Base-by-base conservation (phyloP, 495 filamentous ascomycete genomes). In the Aspergillus biplanus region DNA sequence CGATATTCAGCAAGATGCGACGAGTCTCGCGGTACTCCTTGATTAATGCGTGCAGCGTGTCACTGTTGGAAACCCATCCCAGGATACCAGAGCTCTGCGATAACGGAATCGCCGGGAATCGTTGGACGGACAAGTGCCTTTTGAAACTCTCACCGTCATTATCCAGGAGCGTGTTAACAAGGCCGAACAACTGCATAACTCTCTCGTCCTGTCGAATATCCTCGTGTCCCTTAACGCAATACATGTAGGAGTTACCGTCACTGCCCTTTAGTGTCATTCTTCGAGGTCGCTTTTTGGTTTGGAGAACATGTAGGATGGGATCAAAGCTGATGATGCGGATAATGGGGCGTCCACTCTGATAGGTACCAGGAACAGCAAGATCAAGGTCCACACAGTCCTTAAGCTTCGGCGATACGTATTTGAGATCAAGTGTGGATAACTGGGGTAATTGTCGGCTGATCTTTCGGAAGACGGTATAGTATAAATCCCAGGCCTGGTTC, bases 121-220 rank as follows among this genome's bases (percentile, higher is more conserved):
- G 86, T 66, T 97, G 93, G 63, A 99, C 97, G 60, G 92, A 95
- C 44, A 99, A 82, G 73, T 99, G 95, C 4, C 95, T 87, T 77
- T 98, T 98, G 80, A 96, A 96, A 67, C 88, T 96, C 73, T 99
- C 96, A 7, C 91, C 88, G 73, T 99, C 96, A 61, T 91, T 92
- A 35, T 90, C 84, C 21, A 99, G 84, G 9, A 98, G 85, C 1
- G 96, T 99, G 67, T 99, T 99, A 73, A 92, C 91, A 6, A 99
- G 83, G 46, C 95, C 95, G 67, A 99, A 98, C 15, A 99, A 85
- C 73, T 99, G 95, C 95, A 99, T 99, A 58, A 98, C 94, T 78
- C 95, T 89, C 73, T 99, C 95, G 71, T 99, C 95, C 77, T 99
- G 95, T 60, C 95, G 86, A 65, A 97, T 97, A 80, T 99, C 95